These are phyloP conservation scores for Orobanche coerulescens DNA, from an alignment of 257 asterid species.

Conservation along the genomic window DNA sequence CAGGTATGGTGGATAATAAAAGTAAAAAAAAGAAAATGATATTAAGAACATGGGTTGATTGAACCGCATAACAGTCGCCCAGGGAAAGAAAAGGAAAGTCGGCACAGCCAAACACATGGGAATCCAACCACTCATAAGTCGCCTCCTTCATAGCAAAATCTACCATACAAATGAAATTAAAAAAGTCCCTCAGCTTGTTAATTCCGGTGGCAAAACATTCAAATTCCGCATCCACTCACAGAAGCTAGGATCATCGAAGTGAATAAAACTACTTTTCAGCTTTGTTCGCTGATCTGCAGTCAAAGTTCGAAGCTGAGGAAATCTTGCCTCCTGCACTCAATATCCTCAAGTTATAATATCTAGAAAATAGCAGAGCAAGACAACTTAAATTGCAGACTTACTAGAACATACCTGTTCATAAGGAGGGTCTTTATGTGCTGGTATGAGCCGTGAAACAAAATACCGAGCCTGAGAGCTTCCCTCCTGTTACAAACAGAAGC, in stretches of 20 bases:
- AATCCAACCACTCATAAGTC: not conserved
- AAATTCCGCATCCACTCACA: constrained; percentile 91
- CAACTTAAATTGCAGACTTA: not conserved
- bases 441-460: constrained; percentile 85
- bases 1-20: too few species aligned
- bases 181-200: constrained; percentile 40
- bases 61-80: too few species aligned
- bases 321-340: constrained; percentile 96
- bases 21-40: too few species aligned
- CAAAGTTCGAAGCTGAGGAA: constrained; percentile 86
- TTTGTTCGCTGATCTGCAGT: constrained; percentile 66
- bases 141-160: not conserved
- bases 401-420: constrained; percentile 68
- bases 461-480: constrained; percentile 99
- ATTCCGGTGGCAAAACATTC: constrained; percentile 82
- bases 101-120: not conserved
- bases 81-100: not conserved
- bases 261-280: constrained; percentile 82
- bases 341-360: too few species aligned
- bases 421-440: constrained; percentile 95
- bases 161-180: not conserved
- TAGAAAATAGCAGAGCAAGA: not conserved
- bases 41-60: too few species aligned
- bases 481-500: constrained; percentile 53
- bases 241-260: constrained; percentile 92